Evolutionary conservation across 2,329 filamentous ascomycete genomes (phyloP), one percentile per base, ranked within the genome.

Genomic region (Aureobasidium pullulans): DNA sequence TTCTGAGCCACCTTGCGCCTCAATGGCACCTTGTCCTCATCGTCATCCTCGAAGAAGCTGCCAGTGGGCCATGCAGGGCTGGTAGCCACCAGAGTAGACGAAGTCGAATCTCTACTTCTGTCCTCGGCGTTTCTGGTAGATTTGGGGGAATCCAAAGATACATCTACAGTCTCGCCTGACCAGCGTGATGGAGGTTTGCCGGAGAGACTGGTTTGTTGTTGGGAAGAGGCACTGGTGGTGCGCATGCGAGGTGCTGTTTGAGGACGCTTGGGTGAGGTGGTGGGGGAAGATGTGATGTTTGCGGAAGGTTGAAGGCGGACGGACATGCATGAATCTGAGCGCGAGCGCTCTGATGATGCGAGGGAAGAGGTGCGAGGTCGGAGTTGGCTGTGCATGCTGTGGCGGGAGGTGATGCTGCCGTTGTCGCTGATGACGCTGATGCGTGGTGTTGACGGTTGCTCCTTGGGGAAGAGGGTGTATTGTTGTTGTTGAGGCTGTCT

Each of bases 241-340:
- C 52, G 52, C 39, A 46, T 46, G 52, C 46, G 57, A 53, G 47
- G 47, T 6, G 37, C 32, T 39, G 57, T 59, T 52, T 59, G 36
- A 40, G 42, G 53, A 11, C 42, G n/a, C 31, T 57, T 39, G 40
- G 52, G 52, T 3, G 52, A 44, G 9, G 39, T 23, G 11, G 37
- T 16, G 34, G 29, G 15, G 36, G 43, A 16, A 28, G 34, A 39
- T 15, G 47, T 52, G 46, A 37, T 13, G 19, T 32, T 53, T 37
- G 57, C 47, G 9, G 57, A 46, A 19, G 57, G 48, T 23, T 50
- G 57, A 13, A 53, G 39, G 31, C 48, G 37, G 19, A 50, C 37
- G 19, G 57, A 59, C 32, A 48, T 59, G 47, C 57, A 59, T 6
- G 57, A 59, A 23, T 59, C 57, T 34, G 48, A 32, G 40, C 57